phyloP scores from a whole-genome alignment of 2,329 filamentous ascomycete species.

The Cercospora brassicicola region DNA sequence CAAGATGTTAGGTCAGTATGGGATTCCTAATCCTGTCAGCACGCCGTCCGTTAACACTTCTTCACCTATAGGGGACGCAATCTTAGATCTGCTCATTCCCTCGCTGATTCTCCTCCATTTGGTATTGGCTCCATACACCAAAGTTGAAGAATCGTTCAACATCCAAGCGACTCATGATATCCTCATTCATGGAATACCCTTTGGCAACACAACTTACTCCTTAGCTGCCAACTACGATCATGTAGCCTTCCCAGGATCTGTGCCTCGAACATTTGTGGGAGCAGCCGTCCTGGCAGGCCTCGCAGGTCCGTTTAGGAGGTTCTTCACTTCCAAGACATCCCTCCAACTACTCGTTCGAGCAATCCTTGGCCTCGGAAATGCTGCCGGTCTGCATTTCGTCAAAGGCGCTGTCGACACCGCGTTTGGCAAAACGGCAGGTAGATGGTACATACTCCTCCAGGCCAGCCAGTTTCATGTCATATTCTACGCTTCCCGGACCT shows the following conservation, averaged over 20 bases:
- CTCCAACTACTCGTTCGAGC: conserved; percentile 65
- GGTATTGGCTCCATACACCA: conserved; percentile 76
- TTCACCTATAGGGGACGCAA: conserved; percentile 44
- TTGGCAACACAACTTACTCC: conserved; percentile 31
- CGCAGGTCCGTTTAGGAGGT: conserved; percentile 63
- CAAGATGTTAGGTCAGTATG: conserved; percentile 8
- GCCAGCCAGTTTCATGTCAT: conserved; percentile 86
- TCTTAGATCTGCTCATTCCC: conserved; percentile 61
- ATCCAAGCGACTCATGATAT: conserved; percentile 93
- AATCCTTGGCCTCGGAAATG: conserved; percentile 77
- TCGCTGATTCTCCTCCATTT: conserved; percentile 42
- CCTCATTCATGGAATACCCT: conserved; percentile 72
- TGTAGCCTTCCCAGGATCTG: conserved; percentile 82
- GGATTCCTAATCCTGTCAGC: not conserved
- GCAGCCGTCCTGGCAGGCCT: conserved; percentile 72
- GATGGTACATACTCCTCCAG: conserved; percentile 79
- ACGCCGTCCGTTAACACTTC: not conserved
- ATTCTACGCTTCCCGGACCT: conserved; percentile 85
- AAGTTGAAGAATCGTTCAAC: conserved; percentile 98
- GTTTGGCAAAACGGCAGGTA: conserved; percentile 67
- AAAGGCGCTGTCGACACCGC: conserved; percentile 62
- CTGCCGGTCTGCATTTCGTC: conserved; percentile 66
- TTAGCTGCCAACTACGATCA: conserved; percentile 74
- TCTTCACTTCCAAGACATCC: conserved; percentile 60
- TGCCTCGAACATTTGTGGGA: conserved; percentile 87